Conservation (phyloP, 257 asterid genomes). For the Hygrophila difformis region DNA sequence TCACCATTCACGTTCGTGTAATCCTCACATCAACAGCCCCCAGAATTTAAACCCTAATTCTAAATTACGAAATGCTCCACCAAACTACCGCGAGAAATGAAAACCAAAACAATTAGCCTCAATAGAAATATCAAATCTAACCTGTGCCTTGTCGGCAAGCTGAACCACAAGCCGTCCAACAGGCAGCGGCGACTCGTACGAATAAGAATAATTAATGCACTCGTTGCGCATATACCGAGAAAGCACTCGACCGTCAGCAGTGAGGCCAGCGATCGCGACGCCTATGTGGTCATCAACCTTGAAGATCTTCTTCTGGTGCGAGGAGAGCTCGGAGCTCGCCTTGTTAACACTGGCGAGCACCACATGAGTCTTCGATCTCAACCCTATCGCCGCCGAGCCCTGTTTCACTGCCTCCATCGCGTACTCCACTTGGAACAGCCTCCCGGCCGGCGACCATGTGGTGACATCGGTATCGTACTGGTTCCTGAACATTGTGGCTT, state of each 20-base stretch:
- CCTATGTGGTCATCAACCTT: constrained; percentile 99
- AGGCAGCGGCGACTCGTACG: constrained; percentile 83
- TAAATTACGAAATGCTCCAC: neutral
- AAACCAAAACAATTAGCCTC: no score
- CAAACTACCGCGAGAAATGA: constrained; percentile 8
- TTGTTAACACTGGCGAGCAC: constrained; percentile 83
- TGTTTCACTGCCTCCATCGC: constrained; percentile 99
- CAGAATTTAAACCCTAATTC: no score
- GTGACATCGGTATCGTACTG: constrained; percentile 99
- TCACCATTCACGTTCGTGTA: no score
- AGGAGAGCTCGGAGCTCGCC: constrained; percentile 86
- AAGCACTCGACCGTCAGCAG: constrained; percentile 96
- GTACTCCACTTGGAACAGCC: constrained; percentile 90
- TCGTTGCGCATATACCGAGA: constrained; percentile 92
- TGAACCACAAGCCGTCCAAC: constrained; percentile 96
- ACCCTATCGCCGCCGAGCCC: constrained; percentile 96
- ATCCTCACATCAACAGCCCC: no score
- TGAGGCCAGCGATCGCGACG: constrained; percentile 94
- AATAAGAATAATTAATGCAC: constrained; percentile 75
- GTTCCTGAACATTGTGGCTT: constrained; percentile 81
- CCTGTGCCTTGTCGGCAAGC: constrained; percentile 99
- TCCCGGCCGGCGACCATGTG: constrained; percentile 98
- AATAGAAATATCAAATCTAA: constrained; percentile 17
- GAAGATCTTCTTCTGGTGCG: constrained; percentile 99
- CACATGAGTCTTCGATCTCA: constrained; percentile 91